These are phyloP conservation scores for Colletotrichum plurivorum DNA, from an alignment of 2,329 filamentous ascomycete genomes.

Conservation along the genomic window DNA sequence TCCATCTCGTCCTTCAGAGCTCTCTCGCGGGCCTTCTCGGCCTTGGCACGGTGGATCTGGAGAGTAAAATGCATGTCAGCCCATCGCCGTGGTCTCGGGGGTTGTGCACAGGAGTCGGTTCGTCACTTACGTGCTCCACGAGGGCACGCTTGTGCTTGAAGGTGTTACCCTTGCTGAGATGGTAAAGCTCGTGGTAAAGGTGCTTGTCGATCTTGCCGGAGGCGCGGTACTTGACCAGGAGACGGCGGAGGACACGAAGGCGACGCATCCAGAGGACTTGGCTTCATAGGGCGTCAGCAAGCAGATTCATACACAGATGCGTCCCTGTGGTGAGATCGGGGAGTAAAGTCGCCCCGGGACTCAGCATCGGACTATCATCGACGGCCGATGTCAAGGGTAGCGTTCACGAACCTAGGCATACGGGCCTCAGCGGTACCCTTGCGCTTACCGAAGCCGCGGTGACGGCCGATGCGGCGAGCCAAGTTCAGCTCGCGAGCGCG, in stretches of 20 bases:
- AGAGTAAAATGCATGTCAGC: constrained; percentile 41
- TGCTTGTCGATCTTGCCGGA: constrained; percentile 99
- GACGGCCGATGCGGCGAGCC: constrained; percentile 93
- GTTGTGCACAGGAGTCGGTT: constrained; percentile 33
- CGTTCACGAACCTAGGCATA: constrained; percentile 89
- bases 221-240: constrained; percentile 99
- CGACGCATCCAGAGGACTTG: constrained; percentile 99
- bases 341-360: background rate
- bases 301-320: background rate
- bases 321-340: background rate
- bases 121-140: constrained; percentile 93
- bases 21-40: constrained; percentile 97
- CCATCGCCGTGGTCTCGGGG: constrained; percentile 26
- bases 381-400: background rate
- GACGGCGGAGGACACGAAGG: constrained; percentile 98
- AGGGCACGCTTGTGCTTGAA: constrained; percentile 99
- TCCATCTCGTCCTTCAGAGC: constrained; percentile 99
- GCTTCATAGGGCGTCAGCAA: constrained; percentile 62
- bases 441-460: constrained; percentile 99
- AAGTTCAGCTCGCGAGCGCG: constrained; percentile 96
- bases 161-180: constrained; percentile 99
- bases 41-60: constrained; percentile 99
- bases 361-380: background rate
- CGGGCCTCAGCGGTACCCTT: constrained; percentile 99
- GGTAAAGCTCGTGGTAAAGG: constrained; percentile 99